phyloP scores from a whole-genome alignment of 2,329 filamentous ascomycete species.

The Huntiella savannae region DNA sequence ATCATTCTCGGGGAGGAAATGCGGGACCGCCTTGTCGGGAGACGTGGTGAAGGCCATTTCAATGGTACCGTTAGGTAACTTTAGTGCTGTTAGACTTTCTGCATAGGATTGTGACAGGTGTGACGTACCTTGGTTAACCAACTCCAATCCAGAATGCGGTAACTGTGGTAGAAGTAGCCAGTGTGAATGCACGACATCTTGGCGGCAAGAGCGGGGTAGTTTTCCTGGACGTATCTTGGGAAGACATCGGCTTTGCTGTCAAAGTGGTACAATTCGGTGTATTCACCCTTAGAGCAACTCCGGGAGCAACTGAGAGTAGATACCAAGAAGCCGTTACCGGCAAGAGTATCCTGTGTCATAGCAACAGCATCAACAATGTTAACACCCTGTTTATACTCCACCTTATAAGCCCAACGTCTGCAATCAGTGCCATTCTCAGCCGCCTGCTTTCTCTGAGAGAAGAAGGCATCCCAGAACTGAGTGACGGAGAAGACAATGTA shows the following conservation, averaged over 20 bases:
- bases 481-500: constrained; percentile 35
- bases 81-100: not conserved
- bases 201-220: constrained; percentile 23
- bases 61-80: constrained; percentile 21
- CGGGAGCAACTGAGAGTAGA: constrained; percentile 31
- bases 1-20: constrained; percentile 28
- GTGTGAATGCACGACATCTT: constrained; percentile 35
- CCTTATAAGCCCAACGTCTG: constrained; percentile 26
- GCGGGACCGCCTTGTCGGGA: constrained; percentile 22
- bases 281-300: constrained; percentile 26
- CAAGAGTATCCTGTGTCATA: constrained; percentile 21
- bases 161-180: constrained; percentile 29
- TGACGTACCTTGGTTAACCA: constrained; percentile 27
- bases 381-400: constrained; percentile 31
- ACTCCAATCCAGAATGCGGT: constrained; percentile 25
- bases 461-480: constrained; percentile 35
- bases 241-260: constrained; percentile 34
- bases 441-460: constrained; percentile 22
- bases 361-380: constrained; percentile 37
- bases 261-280: constrained; percentile 32
- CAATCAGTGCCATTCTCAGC: constrained; percentile 22
- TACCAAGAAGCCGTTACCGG: constrained; percentile 28
- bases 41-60: constrained; percentile 28
- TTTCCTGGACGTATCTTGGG: constrained; percentile 24
- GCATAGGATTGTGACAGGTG: not conserved